Percentiles rank a stretch among this genome's conserved stretches.
These are phyloP conservation scores for Penicillium expansum DNA, from an alignment of 2,329 filamentous ascomycete species.

Conservation along the genomic window DNA sequence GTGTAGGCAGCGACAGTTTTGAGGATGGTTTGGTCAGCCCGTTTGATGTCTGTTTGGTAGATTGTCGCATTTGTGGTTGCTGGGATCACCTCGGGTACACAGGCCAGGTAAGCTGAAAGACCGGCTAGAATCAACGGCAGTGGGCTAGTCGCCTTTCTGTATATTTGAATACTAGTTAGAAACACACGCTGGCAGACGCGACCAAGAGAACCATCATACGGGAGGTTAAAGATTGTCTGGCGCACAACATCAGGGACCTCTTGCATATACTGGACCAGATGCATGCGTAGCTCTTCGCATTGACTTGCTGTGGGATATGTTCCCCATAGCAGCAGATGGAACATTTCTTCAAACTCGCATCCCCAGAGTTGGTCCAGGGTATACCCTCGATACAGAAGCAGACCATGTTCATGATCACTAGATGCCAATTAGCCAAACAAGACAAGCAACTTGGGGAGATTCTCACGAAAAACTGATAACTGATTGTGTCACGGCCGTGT, in stretches of 20 bases:
- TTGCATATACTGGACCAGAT: conserved; percentile 23
- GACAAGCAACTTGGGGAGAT: not conserved
- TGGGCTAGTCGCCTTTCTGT: conserved; percentile 22
- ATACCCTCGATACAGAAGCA: conserved; percentile 31
- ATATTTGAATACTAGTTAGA: not conserved
- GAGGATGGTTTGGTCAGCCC: conserved; percentile 25
- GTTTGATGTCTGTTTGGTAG: conserved; percentile 24
- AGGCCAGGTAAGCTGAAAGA: conserved; percentile 29
- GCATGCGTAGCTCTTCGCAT: conserved; percentile 16
- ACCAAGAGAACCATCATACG: conserved; percentile 17
- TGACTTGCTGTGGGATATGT: conserved; percentile 25
- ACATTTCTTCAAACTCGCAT: conserved; percentile 34
- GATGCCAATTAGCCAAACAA: not conserved
- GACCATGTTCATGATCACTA: conserved; percentile 30
- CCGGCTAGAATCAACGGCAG: conserved; percentile 31
- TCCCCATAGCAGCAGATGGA: conserved; percentile 33
- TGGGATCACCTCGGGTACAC: conserved; percentile 21
- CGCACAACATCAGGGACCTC: conserved; percentile 24
- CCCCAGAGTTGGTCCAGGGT: conserved; percentile 32
- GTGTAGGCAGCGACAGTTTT: conserved; percentile 27
- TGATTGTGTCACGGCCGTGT: conserved; percentile 33
- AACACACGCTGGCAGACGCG: accelerated
- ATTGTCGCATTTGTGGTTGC: conserved; percentile 18
- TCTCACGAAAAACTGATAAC: conserved; percentile 34
- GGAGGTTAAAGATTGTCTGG: conserved; percentile 22